Percentiles rank a stretch among this genome's conserved stretches.
These are phyloP conservation scores for Backusella luteola DNA, from an alignment of 192 early-diverging fungal genomes.

Conservation along the genomic window DNA sequence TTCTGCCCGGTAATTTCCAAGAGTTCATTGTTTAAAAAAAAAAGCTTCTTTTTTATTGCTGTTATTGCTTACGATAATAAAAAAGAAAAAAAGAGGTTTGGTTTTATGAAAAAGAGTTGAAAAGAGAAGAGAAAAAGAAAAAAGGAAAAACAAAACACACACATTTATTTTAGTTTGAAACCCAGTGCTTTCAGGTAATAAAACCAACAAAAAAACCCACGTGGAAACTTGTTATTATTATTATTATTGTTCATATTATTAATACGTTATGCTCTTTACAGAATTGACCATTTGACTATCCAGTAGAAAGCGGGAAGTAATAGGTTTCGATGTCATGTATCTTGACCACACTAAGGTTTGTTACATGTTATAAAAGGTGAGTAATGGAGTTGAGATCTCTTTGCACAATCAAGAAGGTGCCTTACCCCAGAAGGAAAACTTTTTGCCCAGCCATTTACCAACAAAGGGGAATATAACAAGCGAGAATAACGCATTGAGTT, in stretches of 20 bases:
- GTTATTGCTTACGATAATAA: neutral
- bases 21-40: conserved; percentile 28
- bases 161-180: neutral
- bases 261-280: conserved; percentile 8
- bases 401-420: neutral
- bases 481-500: conserved; percentile 43
- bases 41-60: neutral
- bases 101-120: neutral
- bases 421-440: conserved; percentile 52
- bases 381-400: neutral
- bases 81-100: conserved; percentile 1
- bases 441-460: conserved; percentile 51
- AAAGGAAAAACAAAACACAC: neutral
- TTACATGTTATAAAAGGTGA: neutral
- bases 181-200: neutral
- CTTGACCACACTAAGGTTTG: conserved; percentile 9
- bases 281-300: conserved; percentile 11
- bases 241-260: neutral
- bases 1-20: conserved; percentile 40
- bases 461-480: conserved; percentile 53
- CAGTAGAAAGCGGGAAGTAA: neutral
- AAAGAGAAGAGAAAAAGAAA: neutral
- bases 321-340: conserved; percentile 7
- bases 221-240: neutral
- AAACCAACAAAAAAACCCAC: neutral